These are phyloP conservation scores for Chloromonas sp. DNA, from an alignment of 163 green algal genomes.

Conservation along the genomic window DNA sequence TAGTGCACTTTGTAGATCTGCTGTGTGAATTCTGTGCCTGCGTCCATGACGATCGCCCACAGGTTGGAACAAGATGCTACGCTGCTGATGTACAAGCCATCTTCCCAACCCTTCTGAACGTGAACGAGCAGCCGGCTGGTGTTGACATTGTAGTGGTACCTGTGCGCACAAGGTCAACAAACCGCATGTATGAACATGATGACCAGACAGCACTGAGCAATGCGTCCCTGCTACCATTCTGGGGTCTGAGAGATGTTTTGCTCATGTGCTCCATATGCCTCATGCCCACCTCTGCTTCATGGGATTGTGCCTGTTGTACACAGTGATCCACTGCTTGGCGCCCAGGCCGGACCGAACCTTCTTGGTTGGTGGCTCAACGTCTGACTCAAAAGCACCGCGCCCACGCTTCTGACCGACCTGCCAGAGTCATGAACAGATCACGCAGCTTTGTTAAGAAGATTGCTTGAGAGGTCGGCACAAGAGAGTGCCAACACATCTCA, in stretches of 20 bases:
- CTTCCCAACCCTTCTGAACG: slow-evolving; percentile 96
- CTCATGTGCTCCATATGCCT: too few species aligned
- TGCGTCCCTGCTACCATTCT: too few species aligned
- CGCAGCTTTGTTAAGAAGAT: too few species aligned
- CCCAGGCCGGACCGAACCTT: slow-evolving; percentile 76
- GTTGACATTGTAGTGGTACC: slow-evolving; percentile 98
- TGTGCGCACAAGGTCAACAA: slow-evolving; percentile 9
- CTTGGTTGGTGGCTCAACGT: slow-evolving; percentile 52
- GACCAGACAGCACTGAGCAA: too few species aligned
- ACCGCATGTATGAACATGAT: too few species aligned
- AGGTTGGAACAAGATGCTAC: slow-evolving; percentile 90
- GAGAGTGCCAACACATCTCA: too few species aligned
- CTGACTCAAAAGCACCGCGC: slow-evolving; percentile 55
- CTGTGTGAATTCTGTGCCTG: slow-evolving; percentile 81
- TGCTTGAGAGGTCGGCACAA: too few species aligned
- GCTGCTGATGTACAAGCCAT: slow-evolving; percentile 88
- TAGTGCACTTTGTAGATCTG: slow-evolving; percentile 82
- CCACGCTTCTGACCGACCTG: slow-evolving; percentile 89
- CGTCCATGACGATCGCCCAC: slow-evolving; percentile 92
- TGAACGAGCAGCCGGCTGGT: slow-evolving; percentile 88
- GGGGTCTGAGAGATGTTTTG: too few species aligned
- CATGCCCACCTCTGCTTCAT: slow-evolving; percentile 85
- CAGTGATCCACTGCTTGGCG: slow-evolving; percentile 97
- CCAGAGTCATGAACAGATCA: not conserved
- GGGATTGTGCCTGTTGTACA: slow-evolving; percentile 96